phyloP scores from a whole-genome alignment of 225 moss, liverwort and hornwort genomes.

The Thuidium tamariscinum region DNA sequence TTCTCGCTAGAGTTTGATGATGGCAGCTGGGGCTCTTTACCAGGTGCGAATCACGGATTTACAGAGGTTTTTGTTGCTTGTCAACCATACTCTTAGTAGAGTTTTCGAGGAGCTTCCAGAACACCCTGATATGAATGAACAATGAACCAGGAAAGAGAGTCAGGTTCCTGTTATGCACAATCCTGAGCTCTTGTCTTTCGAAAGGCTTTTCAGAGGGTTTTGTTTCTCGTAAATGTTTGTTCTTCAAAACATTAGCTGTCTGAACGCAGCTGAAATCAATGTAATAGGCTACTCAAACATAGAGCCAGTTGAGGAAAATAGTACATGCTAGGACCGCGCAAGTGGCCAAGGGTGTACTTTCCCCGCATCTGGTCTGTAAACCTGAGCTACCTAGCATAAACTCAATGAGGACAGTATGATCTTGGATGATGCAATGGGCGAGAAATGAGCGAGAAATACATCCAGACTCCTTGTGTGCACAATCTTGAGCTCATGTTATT shows the following conservation, averaged over 20 bases:
- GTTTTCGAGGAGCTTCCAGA: not conserved
- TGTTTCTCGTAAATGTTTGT: not conserved
- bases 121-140: not conserved
- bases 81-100: not conserved
- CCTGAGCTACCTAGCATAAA: no score
- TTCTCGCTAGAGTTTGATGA: constrained; percentile 55
- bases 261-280: not conserved
- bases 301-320: not conserved
- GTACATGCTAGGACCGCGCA: not conserved
- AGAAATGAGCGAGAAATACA: not conserved
- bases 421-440: not conserved
- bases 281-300: not conserved
- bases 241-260: not conserved
- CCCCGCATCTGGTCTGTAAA: not conserved
- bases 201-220: not conserved
- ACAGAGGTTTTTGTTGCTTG: not conserved
- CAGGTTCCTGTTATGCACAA: not conserved
- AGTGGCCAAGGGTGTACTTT: not conserved
- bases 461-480: not conserved
- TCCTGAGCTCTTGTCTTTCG: not conserved
- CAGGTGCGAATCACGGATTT: constrained; percentile 24
- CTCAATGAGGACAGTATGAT: not conserved
- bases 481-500: not conserved
- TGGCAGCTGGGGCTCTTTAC: constrained; percentile 60
- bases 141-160: not conserved